Percentiles rank a stretch among this genome's conserved stretches.
Conservation (phyloP, 164 flowering plant genomes). For the Tetrastigma voinierianum region DNA sequence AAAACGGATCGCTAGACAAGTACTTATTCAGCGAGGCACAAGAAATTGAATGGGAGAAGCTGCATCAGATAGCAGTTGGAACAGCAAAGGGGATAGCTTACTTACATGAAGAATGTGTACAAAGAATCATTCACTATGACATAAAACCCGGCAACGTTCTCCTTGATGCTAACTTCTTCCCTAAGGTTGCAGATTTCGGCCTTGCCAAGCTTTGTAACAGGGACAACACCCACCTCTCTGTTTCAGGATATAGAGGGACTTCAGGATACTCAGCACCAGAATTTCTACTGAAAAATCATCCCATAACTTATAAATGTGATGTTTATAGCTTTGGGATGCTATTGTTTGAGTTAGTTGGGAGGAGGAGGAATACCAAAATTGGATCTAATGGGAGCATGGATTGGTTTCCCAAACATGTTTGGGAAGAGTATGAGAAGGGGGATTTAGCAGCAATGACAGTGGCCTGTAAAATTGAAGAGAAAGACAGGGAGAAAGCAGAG, state of each 20-base stretch:
- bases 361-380: constrained; percentile 4
- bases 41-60: neutral
- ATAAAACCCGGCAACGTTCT: constrained; percentile 15
- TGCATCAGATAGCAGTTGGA: constrained; percentile 8
- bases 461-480: neutral
- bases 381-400: neutral
- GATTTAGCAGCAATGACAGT: neutral
- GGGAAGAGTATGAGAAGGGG: neutral
- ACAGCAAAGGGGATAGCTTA: constrained; percentile 15
- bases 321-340: constrained; percentile 20
- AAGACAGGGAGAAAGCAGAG: constrained; percentile 9
- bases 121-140: constrained; percentile 12
- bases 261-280: constrained; percentile 15
- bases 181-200: constrained; percentile 15
- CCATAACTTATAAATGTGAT: constrained; percentile 16
- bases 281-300: neutral
- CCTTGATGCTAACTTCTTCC: constrained; percentile 5
- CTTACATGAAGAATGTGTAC: constrained; percentile 15
- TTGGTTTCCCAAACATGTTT: constrained; percentile 6
- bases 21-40: neutral
- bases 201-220: constrained; percentile 10
- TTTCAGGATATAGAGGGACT: constrained; percentile 3
- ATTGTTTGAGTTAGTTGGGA: constrained; percentile 4
- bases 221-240: neutral
- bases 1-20: constrained; percentile 6